Evolutionary conservation across 2,329 filamentous ascomycete genomes (phyloP).

Genomic region (Onygenales sp.): DNA sequence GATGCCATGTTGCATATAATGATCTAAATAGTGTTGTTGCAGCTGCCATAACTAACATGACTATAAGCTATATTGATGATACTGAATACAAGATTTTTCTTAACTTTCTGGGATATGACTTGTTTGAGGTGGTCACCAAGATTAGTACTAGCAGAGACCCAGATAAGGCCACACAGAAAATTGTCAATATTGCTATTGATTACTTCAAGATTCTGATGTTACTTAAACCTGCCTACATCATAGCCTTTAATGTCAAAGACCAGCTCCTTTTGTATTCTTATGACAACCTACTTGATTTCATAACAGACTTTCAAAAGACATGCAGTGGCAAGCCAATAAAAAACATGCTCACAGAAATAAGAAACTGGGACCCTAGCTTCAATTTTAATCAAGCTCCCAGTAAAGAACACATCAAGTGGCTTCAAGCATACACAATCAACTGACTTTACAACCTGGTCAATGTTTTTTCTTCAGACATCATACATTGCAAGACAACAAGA

Average conservation of each 20-base stretch:
- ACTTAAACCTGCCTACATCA: slow-evolving; percentile 8
- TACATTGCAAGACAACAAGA: slow-evolving; percentile 28
- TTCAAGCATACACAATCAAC: slow-evolving; percentile 40
- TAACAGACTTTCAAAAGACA: slow-evolving; percentile 37
- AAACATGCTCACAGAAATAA: slow-evolving; percentile 29
- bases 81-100: slow-evolving; percentile 31
- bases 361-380: slow-evolving; percentile 34
- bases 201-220: neutral
- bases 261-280: slow-evolving; percentile 37
- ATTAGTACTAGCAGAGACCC: slow-evolving; percentile 31
- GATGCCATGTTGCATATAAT: slow-evolving; percentile 37
- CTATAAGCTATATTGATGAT: slow-evolving; percentile 33
- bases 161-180: slow-evolving; percentile 19
- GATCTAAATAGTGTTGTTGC: slow-evolving; percentile 39
- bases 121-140: slow-evolving; percentile 34
- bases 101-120: slow-evolving; percentile 40
- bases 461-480: slow-evolving; percentile 32
- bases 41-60: slow-evolving; percentile 33
- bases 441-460: slow-evolving; percentile 46
- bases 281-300: slow-evolving; percentile 35
- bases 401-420: slow-evolving; percentile 36
- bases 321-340: slow-evolving; percentile 40
- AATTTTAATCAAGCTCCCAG: slow-evolving; percentile 29
- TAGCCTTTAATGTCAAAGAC: slow-evolving; percentile 34
- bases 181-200: slow-evolving; percentile 14